A percentile compares a stretch with the other conserved stretches of the same genome.
Conservation (phyloP, 148 eudicot genomes). For the Salicornia ramosissima region DNA sequence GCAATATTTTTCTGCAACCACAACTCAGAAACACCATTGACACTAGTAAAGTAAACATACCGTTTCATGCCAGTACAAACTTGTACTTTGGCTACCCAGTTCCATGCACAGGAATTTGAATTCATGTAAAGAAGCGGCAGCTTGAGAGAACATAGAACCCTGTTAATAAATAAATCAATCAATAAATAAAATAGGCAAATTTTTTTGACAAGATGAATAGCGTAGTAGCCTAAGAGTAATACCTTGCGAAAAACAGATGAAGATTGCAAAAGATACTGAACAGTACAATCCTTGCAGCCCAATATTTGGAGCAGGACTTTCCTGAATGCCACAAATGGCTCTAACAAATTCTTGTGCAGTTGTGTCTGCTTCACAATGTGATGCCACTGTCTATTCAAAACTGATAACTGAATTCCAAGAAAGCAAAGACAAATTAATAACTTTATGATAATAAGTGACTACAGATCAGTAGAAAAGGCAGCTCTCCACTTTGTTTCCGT, state of each 20-base stretch:
- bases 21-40: not conserved
- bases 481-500: not conserved
- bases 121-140: constrained; percentile 86
- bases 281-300: constrained; percentile 51
- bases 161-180: constrained; percentile 21
- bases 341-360: constrained; percentile 82
- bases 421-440: not conserved
- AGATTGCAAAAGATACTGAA: constrained; percentile 83
- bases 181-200: constrained; percentile 9
- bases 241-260: constrained; percentile 92
- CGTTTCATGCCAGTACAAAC: constrained; percentile 85
- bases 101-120: constrained; percentile 57
- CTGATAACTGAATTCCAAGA: constrained; percentile 43
- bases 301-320: constrained; percentile 70
- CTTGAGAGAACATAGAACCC: constrained; percentile 92
- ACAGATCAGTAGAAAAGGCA: not conserved
- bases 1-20: not conserved
- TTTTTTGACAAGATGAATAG: not conserved
- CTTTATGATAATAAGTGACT: constrained; percentile 3
- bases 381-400: constrained; percentile 65
- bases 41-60: constrained; percentile 29
- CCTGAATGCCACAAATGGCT: constrained; percentile 92
- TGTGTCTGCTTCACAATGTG: constrained; percentile 59
- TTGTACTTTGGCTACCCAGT: constrained; percentile 42
- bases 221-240: constrained; percentile 4